Conservation (phyloP, 2,329 filamentous ascomycete genomes). For the Ceratocystis eucalypticola region DNA sequence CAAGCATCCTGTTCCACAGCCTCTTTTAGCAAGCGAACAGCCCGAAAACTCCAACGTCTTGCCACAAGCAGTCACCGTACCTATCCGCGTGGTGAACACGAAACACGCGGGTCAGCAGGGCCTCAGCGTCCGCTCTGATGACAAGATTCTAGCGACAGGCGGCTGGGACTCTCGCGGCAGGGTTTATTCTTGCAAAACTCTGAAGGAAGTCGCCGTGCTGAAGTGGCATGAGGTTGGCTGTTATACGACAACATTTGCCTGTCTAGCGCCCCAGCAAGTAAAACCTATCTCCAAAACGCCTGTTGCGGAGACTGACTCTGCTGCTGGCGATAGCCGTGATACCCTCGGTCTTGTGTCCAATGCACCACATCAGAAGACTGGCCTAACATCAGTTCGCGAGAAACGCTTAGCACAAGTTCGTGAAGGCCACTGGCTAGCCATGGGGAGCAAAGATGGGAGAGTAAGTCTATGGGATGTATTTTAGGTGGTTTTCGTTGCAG, state of each 20-base stretch:
- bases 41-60: background rate
- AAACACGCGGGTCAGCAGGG: constrained; percentile 86
- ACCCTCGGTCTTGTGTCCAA: background rate
- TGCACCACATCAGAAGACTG: constrained; percentile 15
- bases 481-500: constrained; percentile 26
- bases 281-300: background rate
- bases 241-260: constrained; percentile 64
- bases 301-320: background rate
- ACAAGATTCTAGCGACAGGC: constrained; percentile 71
- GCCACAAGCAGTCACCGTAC: constrained; percentile 21
- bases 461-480: constrained; percentile 94
- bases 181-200: constrained; percentile 65
- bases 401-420: constrained; percentile 51
- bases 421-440: constrained; percentile 74
- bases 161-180: constrained; percentile 80
- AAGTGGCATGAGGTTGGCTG: constrained; percentile 90
- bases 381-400: constrained; percentile 38
- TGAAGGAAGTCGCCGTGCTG: constrained; percentile 79
- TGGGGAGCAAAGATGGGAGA: constrained; percentile 87
- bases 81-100: constrained; percentile 54
- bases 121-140: constrained; percentile 63
- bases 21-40: background rate
- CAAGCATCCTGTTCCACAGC: constrained; percentile 51
- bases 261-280: constrained; percentile 24
- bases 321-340: background rate